Percentiles rank a stretch among this genome's conserved stretches.
These are phyloP conservation scores for Raphanus raphanistrum DNA, from an alignment of 345 rosid genomes.

Conservation along the genomic window DNA sequence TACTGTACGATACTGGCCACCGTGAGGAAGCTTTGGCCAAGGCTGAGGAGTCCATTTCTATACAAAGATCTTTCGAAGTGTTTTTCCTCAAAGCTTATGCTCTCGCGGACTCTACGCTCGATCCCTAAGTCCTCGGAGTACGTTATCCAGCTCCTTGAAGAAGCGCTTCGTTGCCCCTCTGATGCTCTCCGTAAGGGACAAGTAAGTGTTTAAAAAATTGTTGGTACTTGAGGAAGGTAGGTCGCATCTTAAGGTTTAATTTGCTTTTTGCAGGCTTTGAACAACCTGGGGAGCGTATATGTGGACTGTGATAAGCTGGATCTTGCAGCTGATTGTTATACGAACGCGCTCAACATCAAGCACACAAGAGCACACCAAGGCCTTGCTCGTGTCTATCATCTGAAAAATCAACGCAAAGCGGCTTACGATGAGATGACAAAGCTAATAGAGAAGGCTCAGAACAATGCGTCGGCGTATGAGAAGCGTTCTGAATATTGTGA, in stretches of 20 bases:
- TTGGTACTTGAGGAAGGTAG: background rate
- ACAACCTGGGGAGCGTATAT: conserved; percentile 74
- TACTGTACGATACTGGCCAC: conserved; percentile 77
- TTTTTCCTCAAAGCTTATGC: conserved; percentile 87
- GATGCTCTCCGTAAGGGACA: conserved; percentile 97
- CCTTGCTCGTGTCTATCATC: conserved; percentile 75
- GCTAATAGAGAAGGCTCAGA: conserved; percentile 75
- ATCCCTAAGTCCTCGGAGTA: conserved; percentile 55
- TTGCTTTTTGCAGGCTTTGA: conserved; percentile 59
- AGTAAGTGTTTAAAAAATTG: conserved; percentile 32
- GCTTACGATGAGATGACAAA: conserved; percentile 94
- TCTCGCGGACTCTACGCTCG: conserved; percentile 62
- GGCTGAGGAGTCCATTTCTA: conserved; percentile 75
- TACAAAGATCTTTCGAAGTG: conserved; percentile 89
- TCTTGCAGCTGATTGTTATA: conserved; percentile 77
- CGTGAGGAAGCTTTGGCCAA: conserved; percentile 81
- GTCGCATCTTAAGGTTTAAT: background rate
- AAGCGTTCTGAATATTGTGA: conserved; percentile 90
- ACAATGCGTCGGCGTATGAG: conserved; percentile 81
- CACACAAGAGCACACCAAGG: conserved; percentile 95
- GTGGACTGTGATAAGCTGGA: conserved; percentile 82
- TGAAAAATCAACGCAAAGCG: conserved; percentile 65
- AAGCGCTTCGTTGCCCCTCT: conserved; percentile 87
- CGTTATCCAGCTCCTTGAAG: conserved; percentile 73
- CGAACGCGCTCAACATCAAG: conserved; percentile 76